phyloP scores from a whole-genome alignment of 129 eudicot species.

The Tagetes patula region DNA sequence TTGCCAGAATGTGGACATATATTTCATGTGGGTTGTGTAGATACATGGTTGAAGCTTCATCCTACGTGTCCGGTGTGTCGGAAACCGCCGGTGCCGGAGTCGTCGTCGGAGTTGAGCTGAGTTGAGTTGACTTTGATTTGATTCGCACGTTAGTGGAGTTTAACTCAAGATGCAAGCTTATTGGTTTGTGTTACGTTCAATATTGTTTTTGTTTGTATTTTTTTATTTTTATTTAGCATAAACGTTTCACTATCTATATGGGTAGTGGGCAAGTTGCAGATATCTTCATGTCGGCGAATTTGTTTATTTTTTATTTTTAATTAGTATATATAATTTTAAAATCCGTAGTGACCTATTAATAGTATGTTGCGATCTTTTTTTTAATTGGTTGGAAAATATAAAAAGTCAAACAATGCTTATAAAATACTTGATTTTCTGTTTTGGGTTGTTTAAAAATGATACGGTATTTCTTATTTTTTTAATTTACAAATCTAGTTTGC shows the following conservation, averaged over 20 bases:
- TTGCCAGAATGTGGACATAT: slow-evolving; percentile 51
- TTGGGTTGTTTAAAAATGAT: background rate
- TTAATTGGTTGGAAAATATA: background rate
- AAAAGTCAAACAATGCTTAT: background rate
- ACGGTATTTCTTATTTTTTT: background rate
- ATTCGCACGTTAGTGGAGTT: background rate
- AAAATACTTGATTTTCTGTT: background rate
- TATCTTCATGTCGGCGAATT: background rate
- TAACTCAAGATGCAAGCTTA: too few relatives aligned
- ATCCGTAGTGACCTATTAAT: too few relatives aligned
- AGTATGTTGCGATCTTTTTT: background rate
- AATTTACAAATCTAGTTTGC: too few relatives aligned
- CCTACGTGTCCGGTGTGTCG: slow-evolving; percentile 61
- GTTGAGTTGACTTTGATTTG: slow-evolving; percentile 3
- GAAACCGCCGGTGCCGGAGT: slow-evolving; percentile 17
- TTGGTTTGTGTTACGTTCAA: too few relatives aligned
- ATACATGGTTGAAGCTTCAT: slow-evolving; percentile 43
- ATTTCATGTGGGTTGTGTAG: slow-evolving; percentile 49
- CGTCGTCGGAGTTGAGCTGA: slow-evolving; percentile 22
- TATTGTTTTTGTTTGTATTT: too few relatives aligned
- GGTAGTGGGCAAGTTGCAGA: too few relatives aligned
- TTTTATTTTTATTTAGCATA: too few relatives aligned
- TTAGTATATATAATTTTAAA: too few relatives aligned
- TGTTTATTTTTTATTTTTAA: background rate
- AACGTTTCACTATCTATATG: too few relatives aligned